phyloP scores from a whole-genome alignment of 371 early-diverging fungal genomes.

The Mortierella sp. region DNA sequence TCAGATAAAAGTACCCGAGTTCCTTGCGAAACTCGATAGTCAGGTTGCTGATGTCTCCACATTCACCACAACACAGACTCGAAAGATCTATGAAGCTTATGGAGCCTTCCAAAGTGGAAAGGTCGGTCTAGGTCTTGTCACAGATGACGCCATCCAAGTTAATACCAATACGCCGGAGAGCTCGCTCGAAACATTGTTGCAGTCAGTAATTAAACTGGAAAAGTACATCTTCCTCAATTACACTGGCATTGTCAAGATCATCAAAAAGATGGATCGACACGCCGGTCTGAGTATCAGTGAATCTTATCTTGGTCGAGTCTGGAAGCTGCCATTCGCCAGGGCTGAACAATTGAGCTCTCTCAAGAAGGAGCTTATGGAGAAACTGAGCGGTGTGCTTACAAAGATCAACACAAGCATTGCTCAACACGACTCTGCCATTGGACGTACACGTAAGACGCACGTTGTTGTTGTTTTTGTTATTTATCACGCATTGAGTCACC shows the following conservation, averaged over 20 bases:
- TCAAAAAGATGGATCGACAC: slow-evolving; percentile 79
- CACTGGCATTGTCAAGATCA: slow-evolving; percentile 74
- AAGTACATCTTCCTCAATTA: slow-evolving; percentile 73
- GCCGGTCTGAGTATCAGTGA: slow-evolving; percentile 79
- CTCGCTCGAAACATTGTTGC: slow-evolving; percentile 55
- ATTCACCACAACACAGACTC: slow-evolving; percentile 50
- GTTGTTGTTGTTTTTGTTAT: slow-evolving; percentile 6
- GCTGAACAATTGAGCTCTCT: slow-evolving; percentile 70
- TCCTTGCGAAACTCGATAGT: slow-evolving; percentile 71
- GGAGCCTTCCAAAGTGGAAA: slow-evolving; percentile 57
- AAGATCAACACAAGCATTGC: slow-evolving; percentile 48
- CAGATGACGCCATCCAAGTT: slow-evolving; percentile 19
- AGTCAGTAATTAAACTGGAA: slow-evolving; percentile 66
- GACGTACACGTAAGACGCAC: slow-evolving; percentile 34
- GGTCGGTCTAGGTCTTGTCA: slow-evolving; percentile 44
- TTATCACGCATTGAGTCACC: slow-evolving; percentile 27
- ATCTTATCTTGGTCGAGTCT: slow-evolving; percentile 78
- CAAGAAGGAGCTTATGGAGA: slow-evolving; percentile 76
- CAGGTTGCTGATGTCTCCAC: slow-evolving; percentile 68
- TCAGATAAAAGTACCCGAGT: slow-evolving; percentile 61
- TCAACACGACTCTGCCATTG: slow-evolving; percentile 32
- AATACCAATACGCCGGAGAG: slow-evolving; percentile 17
- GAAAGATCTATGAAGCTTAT: slow-evolving; percentile 53
- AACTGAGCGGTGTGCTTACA: slow-evolving; percentile 35
- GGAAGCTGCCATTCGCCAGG: slow-evolving; percentile 71